These are phyloP conservation scores for Rauvolfia tetraphylla DNA, from an alignment of 257 asterid species.

Conservation along the genomic window DNA sequence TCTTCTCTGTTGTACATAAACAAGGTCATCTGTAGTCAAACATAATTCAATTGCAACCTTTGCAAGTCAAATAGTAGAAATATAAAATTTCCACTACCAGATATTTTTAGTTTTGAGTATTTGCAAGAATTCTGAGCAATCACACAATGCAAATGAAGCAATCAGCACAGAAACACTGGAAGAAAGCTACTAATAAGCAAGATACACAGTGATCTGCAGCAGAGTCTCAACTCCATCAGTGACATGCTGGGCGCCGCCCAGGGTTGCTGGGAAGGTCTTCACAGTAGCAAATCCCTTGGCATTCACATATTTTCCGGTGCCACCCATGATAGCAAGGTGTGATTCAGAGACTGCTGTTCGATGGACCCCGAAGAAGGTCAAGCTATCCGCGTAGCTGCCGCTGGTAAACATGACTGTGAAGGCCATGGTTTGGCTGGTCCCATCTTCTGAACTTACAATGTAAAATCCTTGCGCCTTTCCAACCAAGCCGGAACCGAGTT, in stretches of 20 bases:
- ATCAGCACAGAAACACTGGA: background rate
- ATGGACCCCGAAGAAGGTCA: slow-evolving; percentile 74
- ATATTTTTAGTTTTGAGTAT: background rate
- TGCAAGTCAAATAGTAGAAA: no score
- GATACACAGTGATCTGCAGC: slow-evolving; percentile 55
- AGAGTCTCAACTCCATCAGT: slow-evolving; percentile 89
- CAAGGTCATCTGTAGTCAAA: no score
- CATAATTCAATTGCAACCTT: no score
- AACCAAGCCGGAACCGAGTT: slow-evolving; percentile 59
- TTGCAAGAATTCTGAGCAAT: background rate
- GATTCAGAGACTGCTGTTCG: slow-evolving; percentile 63
- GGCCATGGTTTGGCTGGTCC: slow-evolving; percentile 77
- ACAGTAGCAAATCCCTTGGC: slow-evolving; percentile 69
- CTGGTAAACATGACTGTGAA: slow-evolving; percentile 68
- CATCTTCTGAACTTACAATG: slow-evolving; percentile 70
- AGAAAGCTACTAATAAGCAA: slow-evolving; percentile 47
- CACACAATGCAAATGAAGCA: background rate
- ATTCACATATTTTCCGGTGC: slow-evolving; percentile 77
- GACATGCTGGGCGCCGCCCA: slow-evolving; percentile 38
- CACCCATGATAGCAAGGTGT: slow-evolving; percentile 84
- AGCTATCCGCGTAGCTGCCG: slow-evolving; percentile 66
- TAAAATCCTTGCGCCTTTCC: slow-evolving; percentile 91
- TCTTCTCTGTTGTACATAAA: no score
- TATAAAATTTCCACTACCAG: background rate
- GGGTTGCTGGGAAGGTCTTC: slow-evolving; percentile 46